Conservation (phyloP, 805 yeast species). For the Yamadazyma paraphyllophila region DNA sequence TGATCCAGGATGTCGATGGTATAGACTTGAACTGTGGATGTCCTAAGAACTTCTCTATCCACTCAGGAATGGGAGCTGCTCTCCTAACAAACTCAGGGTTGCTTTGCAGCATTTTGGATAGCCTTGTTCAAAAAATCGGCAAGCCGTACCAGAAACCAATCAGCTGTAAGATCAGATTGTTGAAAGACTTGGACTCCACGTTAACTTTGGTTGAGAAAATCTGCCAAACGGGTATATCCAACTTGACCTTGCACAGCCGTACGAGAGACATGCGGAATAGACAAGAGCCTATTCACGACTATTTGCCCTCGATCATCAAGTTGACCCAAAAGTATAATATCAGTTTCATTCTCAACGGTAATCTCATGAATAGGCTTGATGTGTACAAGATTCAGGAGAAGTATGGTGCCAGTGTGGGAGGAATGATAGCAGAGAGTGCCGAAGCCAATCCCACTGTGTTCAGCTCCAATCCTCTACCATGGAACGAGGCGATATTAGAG, state of each 20-base stretch:
- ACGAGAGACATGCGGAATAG: constrained; percentile 86
- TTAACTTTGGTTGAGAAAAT: constrained; percentile 51
- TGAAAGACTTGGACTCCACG: constrained; percentile 54
- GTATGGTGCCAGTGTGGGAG: constrained; percentile 55
- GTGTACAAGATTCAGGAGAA: constrained; percentile 53
- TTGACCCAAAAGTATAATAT: constrained; percentile 63
- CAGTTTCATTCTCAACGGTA: constrained; percentile 82
- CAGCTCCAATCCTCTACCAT: constrained; percentile 42
- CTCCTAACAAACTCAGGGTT: constrained; percentile 77
- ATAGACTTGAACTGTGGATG: constrained; percentile 96
- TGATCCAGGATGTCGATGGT: constrained; percentile 85
- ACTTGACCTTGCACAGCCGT: constrained; percentile 90
- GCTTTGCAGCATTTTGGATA: constrained; percentile 63
- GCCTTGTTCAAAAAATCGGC: constrained; percentile 79
- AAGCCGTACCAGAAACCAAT: constrained; percentile 73
- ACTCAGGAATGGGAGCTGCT: constrained; percentile 98
- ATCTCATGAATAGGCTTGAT: constrained; percentile 54
- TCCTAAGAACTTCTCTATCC: constrained; percentile 93
- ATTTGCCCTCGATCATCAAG: constrained; percentile 57
- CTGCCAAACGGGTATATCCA: constrained; percentile 73
- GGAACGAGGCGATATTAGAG: constrained; percentile 56
- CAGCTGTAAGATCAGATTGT: constrained; percentile 83
- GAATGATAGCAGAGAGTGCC: constrained; percentile 92
- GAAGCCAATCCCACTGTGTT: constrained; percentile 86
- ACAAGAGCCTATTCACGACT: constrained; percentile 74